Evolutionary conservation across 768 basidiomycete species (phyloP).

Genomic region (Mycena maculata): DNA sequence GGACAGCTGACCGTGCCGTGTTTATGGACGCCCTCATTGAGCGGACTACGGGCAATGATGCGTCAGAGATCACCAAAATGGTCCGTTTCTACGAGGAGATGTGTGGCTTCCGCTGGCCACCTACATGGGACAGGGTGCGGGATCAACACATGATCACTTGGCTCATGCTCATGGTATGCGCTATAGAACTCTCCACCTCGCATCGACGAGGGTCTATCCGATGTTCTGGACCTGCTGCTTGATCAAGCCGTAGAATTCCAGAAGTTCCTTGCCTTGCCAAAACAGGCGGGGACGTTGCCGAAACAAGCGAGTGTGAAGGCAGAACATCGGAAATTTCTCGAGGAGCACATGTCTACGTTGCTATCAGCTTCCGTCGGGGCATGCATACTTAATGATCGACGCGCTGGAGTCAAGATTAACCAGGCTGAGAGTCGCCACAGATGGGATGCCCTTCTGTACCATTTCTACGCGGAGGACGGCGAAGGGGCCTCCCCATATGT

Average conservation of each 20-base stretch:
- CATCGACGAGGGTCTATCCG: neutral
- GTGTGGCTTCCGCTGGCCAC: neutral
- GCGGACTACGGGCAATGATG: neutral
- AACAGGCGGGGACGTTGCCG: too few species aligned
- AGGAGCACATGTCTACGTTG: neutral
- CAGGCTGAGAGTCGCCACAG: conserved; percentile 20
- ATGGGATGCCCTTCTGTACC: conserved; percentile 24
- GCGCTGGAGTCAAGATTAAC: neutral
- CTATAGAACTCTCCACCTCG: neutral
- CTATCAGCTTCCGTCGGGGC: conserved; percentile 10
- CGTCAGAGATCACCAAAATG: conserved; percentile 1
- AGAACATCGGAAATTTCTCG: neutral
- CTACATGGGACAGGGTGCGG: conserved; percentile 3
- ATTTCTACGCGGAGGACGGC: neutral
- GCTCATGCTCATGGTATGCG: neutral
- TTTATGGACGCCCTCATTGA: neutral
- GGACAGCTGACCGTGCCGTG: neutral
- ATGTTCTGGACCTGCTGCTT: neutral
- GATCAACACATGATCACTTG: neutral
- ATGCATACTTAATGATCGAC: neutral
- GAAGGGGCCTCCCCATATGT: conserved; percentile 1
- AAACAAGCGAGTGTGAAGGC: neutral
- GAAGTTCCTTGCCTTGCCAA: too few species aligned
- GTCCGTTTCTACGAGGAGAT: neutral
- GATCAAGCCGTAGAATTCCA: neutral